Conservation (phyloP, 805 yeast species). For the Blastobotrys americana region DNA sequence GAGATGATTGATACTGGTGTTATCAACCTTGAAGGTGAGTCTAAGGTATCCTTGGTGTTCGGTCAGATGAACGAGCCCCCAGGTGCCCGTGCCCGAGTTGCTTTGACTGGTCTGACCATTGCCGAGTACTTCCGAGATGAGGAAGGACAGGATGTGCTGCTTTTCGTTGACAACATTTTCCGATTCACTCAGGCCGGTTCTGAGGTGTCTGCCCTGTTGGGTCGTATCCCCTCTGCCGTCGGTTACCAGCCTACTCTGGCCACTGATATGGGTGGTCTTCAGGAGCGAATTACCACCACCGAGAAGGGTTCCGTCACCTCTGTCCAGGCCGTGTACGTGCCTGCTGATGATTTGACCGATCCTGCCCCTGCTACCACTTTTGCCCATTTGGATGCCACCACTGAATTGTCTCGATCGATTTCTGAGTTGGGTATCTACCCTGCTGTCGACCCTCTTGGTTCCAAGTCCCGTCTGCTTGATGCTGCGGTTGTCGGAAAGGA, state of each 20-base stretch:
- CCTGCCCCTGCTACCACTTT: conserved; percentile 99
- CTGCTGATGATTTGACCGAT: conserved; percentile 99
- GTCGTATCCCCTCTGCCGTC: conserved; percentile 99
- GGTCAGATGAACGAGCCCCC: conserved; percentile 99
- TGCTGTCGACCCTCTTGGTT: conserved; percentile 99
- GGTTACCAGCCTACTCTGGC: conserved; percentile 99
- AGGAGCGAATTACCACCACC: conserved; percentile 99
- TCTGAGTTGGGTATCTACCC: conserved; percentile 99
- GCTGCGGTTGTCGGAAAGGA: conserved; percentile 97
- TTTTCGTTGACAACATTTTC: conserved; percentile 99
- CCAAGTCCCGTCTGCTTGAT: conserved; percentile 97
- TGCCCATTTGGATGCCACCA: conserved; percentile 99
- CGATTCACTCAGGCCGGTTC: conserved; percentile 99
- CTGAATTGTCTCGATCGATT: conserved; percentile 99
- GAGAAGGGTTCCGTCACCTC: conserved; percentile 99
- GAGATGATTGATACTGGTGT: conserved; percentile 99
- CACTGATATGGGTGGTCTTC: conserved; percentile 99
- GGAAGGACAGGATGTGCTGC: conserved; percentile 99
- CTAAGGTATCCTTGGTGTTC: conserved; percentile 98
- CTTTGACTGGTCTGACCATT: conserved; percentile 98
- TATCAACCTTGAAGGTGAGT: conserved; percentile 98
- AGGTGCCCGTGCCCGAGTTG: conserved; percentile 99
- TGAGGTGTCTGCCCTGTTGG: conserved; percentile 98
- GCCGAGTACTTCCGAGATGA: conserved; percentile 99
- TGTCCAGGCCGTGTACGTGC: conserved; percentile 99